Percentiles rank a stretch among this genome's conserved stretches.
Conservation (phyloP, 352 stramenopile species). For the Phytophthora fragariae region DNA sequence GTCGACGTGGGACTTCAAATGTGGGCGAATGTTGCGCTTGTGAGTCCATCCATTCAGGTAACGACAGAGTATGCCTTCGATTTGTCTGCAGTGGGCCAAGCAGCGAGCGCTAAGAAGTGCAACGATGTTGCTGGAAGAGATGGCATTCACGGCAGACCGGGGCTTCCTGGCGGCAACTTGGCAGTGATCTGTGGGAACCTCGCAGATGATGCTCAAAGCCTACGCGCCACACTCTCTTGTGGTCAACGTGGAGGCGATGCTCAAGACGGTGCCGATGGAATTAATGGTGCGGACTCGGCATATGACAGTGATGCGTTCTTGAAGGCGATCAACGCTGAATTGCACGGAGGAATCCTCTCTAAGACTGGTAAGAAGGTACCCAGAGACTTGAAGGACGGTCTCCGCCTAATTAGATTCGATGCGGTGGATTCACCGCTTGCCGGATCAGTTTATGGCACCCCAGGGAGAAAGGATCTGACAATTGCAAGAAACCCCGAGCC, state of each 20-base stretch:
- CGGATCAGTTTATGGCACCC: background rate
- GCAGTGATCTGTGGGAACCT: constrained; percentile 5
- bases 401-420: background rate
- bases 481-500: constrained; percentile 2
- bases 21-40: constrained; percentile 28
- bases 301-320: background rate
- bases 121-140: constrained; percentile 6
- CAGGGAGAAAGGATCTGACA: background rate
- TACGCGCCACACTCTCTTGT: constrained; percentile 10
- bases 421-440: background rate
- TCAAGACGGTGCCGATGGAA: background rate
- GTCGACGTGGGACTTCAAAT: constrained; percentile 13
- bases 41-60: constrained; percentile 16
- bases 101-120: background rate
- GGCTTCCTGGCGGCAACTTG: constrained; percentile 31
- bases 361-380: background rate
- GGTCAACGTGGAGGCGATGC: constrained; percentile 1
- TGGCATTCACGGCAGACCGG: constrained; percentile 11
- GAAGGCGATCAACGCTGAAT: background rate
- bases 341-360: background rate
- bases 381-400: background rate
- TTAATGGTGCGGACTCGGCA: background rate
- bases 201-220: background rate
- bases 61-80: background rate
- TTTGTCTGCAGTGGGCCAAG: constrained; percentile 12